Evolutionary conservation across 2,329 filamentous ascomycete genomes (phyloP).

Genomic region (Colletotrichum sp.): DNA sequence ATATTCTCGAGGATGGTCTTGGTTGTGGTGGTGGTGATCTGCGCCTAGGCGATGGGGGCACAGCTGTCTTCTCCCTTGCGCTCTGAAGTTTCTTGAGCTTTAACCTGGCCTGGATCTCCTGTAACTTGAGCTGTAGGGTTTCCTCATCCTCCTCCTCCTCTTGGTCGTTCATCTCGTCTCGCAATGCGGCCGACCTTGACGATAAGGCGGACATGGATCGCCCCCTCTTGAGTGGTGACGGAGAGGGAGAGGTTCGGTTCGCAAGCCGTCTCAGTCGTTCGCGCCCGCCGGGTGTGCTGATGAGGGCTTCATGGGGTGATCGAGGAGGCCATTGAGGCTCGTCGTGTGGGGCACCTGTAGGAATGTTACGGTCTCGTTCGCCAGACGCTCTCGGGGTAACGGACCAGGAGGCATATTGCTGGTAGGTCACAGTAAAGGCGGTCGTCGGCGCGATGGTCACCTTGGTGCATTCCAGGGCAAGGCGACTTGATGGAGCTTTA

Average conservation of each 20-base stretch:
- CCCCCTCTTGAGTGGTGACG: conserved; percentile 65
- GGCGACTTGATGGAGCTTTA: neutral
- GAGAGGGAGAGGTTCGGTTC: conserved; percentile 70
- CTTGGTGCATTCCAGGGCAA: neutral
- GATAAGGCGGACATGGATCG: conserved; percentile 32
- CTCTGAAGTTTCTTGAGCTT: conserved; percentile 87
- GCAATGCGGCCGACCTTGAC: conserved; percentile 22
- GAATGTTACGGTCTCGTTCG: conserved; percentile 1
- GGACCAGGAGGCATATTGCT: conserved; percentile 25
- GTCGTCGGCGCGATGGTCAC: neutral
- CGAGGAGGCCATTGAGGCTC: conserved; percentile 69
- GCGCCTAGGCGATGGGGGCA: conserved; percentile 26
- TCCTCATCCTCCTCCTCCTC: conserved; percentile 86
- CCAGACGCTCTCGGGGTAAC: neutral
- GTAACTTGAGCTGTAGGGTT: conserved; percentile 82
- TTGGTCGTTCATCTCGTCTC: conserved; percentile 37
- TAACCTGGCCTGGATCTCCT: conserved; percentile 86
- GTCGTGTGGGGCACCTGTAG: conserved; percentile 28
- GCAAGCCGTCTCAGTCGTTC: conserved; percentile 74
- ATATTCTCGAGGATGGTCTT: conserved; percentile 27
- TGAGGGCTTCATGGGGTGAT: conserved; percentile 68
- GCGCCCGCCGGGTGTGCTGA: conserved; percentile 78
- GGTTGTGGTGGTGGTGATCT: conserved; percentile 6
- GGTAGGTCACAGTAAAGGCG: neutral
- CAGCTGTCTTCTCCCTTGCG: conserved; percentile 46